A percentile compares a stretch with the other conserved stretches of the same genome.
Evolutionary conservation across 192 early-diverging fungal species (phyloP).

Genomic region (Lobosporangium transversale): DNA sequence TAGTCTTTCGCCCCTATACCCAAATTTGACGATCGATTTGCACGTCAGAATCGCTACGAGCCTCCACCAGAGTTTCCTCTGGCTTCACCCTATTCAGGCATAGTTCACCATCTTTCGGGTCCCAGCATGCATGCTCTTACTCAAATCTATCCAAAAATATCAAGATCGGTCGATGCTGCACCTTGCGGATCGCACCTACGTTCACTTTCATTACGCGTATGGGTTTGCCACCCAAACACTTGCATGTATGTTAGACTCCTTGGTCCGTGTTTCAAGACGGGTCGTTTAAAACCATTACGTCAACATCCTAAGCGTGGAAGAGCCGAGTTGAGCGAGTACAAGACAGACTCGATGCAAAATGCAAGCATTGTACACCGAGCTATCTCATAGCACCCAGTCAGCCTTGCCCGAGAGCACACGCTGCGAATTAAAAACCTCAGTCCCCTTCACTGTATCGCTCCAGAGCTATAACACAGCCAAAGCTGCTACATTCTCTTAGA

Average conservation of each 20-base stretch:
- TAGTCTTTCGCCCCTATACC: conserved; percentile 86
- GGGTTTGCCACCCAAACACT: conserved; percentile 75
- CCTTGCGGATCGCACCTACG: conserved; percentile 41
- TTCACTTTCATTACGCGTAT: conserved; percentile 68
- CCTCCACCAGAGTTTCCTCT: conserved; percentile 84
- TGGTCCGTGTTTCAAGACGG: conserved; percentile 87
- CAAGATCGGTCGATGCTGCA: conserved; percentile 66
- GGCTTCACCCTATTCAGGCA: conserved; percentile 85
- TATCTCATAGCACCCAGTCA: conserved; percentile 49
- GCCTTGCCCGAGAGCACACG: conserved; percentile 50
- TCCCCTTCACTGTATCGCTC: conserved; percentile 61
- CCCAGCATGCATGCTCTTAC: conserved; percentile 78
- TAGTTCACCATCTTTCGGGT: conserved; percentile 89
- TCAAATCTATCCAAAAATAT: conserved; percentile 61
- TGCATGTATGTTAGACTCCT: conserved; percentile 85
- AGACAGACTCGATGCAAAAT: conserved; percentile 46
- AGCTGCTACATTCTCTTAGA: conserved; percentile 60
- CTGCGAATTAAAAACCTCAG: conserved; percentile 68
- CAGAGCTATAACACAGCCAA: conserved; percentile 67
- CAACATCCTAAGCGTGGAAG: conserved; percentile 65
- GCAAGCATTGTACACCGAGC: conserved; percentile 48
- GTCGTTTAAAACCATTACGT: conserved; percentile 74
- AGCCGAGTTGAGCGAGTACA: conserved; percentile 42
- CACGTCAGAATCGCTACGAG: too few relatives aligned
- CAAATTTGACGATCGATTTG: too few relatives aligned